These are phyloP conservation scores for Paraphysoderma sedebokerense DNA, from an alignment of 371 early-diverging fungal genomes.

Conservation along the genomic window DNA sequence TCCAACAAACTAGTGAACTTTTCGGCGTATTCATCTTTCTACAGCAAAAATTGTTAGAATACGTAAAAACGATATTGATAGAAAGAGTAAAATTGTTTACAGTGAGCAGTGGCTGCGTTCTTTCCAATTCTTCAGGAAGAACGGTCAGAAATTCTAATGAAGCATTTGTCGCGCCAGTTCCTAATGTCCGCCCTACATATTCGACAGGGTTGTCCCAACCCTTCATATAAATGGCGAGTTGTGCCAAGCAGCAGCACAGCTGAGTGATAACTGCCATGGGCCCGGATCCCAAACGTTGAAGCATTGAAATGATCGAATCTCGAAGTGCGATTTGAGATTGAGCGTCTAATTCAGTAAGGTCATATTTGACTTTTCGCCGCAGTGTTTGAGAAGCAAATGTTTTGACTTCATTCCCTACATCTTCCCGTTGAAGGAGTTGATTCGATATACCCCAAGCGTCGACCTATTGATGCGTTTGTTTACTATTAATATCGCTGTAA, in stretches of 20 bases:
- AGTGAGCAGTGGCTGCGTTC: slow-evolving; percentile 41
- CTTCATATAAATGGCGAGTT: slow-evolving; percentile 60
- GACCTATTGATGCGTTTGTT: slow-evolving; percentile 22
- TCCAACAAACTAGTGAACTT: slow-evolving; percentile 1
- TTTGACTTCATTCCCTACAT: slow-evolving; percentile 36
- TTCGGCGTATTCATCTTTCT: slow-evolving; percentile 49
- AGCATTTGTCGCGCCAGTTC: not conserved
- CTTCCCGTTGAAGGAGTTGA: slow-evolving; percentile 37
- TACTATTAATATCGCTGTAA: not conserved
- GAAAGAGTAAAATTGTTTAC: no score
- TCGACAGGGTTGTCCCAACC: slow-evolving; percentile 59
- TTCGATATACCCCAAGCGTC: slow-evolving; percentile 77
- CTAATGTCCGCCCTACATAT: no score
- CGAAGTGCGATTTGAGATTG: slow-evolving; percentile 44
- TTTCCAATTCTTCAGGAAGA: slow-evolving; percentile 69
- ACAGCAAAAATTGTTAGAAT: slow-evolving; percentile 39
- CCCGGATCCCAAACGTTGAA: slow-evolving; percentile 29
- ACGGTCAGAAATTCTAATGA: slow-evolving; percentile 58
- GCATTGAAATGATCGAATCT: slow-evolving; percentile 53
- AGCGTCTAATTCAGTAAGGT: slow-evolving; percentile 52
- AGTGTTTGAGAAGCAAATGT: slow-evolving; percentile 88
- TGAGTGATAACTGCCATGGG: slow-evolving; percentile 54
- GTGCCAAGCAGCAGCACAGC: slow-evolving; percentile 67
- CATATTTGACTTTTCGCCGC: slow-evolving; percentile 71
- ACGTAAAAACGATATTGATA: no score